These are phyloP conservation scores for Phytopythium boreale DNA, from an alignment of 352 stramenopile species.

Conservation along the genomic window DNA sequence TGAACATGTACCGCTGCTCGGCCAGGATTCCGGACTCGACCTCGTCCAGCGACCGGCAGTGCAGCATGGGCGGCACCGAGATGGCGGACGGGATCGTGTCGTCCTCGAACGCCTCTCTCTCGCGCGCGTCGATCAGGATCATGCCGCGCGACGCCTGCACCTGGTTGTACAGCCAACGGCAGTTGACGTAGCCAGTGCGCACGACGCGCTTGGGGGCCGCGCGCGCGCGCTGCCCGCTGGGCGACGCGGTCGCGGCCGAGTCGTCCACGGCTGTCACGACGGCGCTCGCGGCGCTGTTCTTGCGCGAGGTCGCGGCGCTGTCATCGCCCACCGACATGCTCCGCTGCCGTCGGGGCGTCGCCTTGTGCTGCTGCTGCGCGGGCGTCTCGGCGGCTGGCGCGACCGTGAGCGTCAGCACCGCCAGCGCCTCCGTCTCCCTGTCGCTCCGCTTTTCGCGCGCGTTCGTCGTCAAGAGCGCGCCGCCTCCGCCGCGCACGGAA, in stretches of 20 bases:
- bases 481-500: no score
- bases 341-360: background rate
- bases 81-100: conserved; percentile 77
- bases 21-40: conserved; percentile 50
- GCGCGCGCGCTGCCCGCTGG: conserved; percentile 11
- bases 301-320: conserved; percentile 11
- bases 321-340: conserved; percentile 44
- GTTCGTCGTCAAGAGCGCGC: background rate
- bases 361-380: background rate
- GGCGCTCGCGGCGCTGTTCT: background rate
- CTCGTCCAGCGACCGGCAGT: conserved; percentile 43
- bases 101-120: conserved; percentile 48
- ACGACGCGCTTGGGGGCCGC: conserved; percentile 47
- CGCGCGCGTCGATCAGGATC: conserved; percentile 74
- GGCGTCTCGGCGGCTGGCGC: background rate
- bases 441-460: background rate
- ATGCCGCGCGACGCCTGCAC: conserved; percentile 70
- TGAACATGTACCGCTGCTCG: conserved; percentile 71
- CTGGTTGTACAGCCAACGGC: conserved; percentile 85
- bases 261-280: background rate
- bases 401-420: background rate
- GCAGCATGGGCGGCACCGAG: conserved; percentile 56
- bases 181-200: conserved; percentile 66
- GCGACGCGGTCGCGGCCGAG: conserved; percentile 10
- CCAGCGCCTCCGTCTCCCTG: background rate